A percentile compares a stretch with the other conserved stretches of the same genome.
Evolutionary conservation across 805 yeast species (phyloP).

Genomic region (Candida jianshihensis): DNA sequence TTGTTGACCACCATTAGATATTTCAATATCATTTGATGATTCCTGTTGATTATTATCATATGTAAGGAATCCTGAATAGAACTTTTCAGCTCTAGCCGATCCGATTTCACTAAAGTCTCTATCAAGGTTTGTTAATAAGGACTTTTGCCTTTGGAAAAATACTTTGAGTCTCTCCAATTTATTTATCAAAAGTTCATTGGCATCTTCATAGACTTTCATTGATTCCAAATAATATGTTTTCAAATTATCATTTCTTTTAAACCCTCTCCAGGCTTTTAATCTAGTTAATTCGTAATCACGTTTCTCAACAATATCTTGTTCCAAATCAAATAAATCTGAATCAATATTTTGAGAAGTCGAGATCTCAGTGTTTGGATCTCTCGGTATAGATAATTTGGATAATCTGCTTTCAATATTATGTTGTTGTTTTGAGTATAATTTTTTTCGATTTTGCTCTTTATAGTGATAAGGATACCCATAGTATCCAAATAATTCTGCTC

Average conservation of each 20-base stretch:
- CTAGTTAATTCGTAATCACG: conserved; percentile 27
- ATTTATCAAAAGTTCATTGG: conserved; percentile 19
- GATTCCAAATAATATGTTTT: conserved; percentile 20
- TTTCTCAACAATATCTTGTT: conserved; percentile 26
- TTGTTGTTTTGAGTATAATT: conserved; percentile 5
- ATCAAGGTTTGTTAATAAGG: conserved; percentile 20
- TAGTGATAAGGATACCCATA: conserved; percentile 13
- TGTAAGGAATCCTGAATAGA: conserved; percentile 23
- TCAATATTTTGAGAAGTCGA: conserved; percentile 4
- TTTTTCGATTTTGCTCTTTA: conserved; percentile 11
- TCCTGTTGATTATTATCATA: background rate
- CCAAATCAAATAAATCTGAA: conserved; percentile 8
- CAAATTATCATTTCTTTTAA: conserved; percentile 20
- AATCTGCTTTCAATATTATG: conserved; percentile 1
- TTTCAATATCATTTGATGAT: background rate
- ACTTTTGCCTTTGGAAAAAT: conserved; percentile 25
- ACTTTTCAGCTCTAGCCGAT: conserved; percentile 22
- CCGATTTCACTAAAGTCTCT: conserved; percentile 23
- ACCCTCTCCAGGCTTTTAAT: conserved; percentile 19
- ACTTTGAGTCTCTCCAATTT: conserved; percentile 27
- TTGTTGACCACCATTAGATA: background rate
- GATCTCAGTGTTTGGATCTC: conserved; percentile 3
- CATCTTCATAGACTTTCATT: conserved; percentile 21
- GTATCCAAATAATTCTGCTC: conserved; percentile 20
- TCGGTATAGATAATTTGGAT: conserved; percentile 1